Percentiles rank a stretch among this genome's conserved stretches.
Conservation (phyloP, 75 land plant species). For the Larix kaempferi region DNA sequence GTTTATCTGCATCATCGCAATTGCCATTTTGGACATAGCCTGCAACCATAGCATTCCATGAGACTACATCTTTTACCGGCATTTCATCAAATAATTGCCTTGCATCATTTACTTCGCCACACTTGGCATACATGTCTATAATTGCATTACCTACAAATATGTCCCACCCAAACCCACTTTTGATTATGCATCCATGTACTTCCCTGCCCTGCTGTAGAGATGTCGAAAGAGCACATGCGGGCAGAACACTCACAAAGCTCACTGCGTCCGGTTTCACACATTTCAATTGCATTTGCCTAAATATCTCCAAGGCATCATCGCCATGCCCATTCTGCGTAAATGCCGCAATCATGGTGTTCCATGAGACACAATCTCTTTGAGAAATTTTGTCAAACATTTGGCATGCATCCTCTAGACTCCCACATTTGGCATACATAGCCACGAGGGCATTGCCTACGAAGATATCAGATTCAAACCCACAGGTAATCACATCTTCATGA, state of each 20-base stretch:
- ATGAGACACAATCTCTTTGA: slow-evolving; percentile 27
- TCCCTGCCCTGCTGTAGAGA: slow-evolving; percentile 19
- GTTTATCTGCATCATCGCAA: slow-evolving; percentile 31
- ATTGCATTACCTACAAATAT: slow-evolving; percentile 46
- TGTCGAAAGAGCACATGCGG: slow-evolving; percentile 17
- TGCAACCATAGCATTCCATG: slow-evolving; percentile 43
- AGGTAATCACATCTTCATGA: not conserved
- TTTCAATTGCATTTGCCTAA: slow-evolving; percentile 21
- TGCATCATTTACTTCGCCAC: slow-evolving; percentile 28
- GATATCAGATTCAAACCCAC: slow-evolving; percentile 28
- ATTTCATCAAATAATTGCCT: slow-evolving; percentile 34
- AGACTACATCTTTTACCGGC: slow-evolving; percentile 32
- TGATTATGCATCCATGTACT: slow-evolving; percentile 35
- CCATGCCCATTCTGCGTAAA: slow-evolving; percentile 16
- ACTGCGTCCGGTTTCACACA: slow-evolving; percentile 23
- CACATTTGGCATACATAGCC: slow-evolving; percentile 43
- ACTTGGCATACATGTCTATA: slow-evolving; percentile 63
- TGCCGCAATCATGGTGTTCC: slow-evolving; percentile 54
- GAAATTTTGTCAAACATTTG: slow-evolving; percentile 22
- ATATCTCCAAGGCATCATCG: slow-evolving; percentile 25
- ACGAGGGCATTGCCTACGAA: slow-evolving; percentile 40
- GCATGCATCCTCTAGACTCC: slow-evolving; percentile 21
- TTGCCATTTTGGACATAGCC: slow-evolving; percentile 42
- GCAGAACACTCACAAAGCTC: slow-evolving; percentile 36
- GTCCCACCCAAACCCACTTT: slow-evolving; percentile 32